Conservation (phyloP, 768 basidiomycete genomes). For the Chalciporus sphaerocephalus region DNA sequence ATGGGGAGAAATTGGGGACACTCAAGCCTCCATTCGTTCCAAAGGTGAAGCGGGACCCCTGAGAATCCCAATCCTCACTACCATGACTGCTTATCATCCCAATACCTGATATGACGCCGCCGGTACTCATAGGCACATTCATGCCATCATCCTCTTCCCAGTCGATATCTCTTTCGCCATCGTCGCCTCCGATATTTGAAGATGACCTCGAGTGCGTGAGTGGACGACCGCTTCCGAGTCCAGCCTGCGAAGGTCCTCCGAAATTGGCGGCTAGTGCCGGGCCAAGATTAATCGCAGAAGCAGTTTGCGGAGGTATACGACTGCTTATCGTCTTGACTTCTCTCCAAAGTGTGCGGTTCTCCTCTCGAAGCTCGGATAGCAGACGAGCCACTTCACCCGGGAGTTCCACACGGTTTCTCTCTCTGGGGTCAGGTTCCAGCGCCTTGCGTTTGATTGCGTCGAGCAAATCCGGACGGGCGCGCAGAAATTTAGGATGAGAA, state of each 20-base stretch:
- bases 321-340: conserved; percentile 24
- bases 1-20: conserved; percentile 7
- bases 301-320: conserved; percentile 20
- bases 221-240: conserved; percentile 14
- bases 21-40: conserved; percentile 10
- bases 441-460: conserved; percentile 87
- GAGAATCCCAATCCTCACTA: conserved; percentile 25
- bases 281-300: conserved; percentile 1
- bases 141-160: conserved; percentile 30
- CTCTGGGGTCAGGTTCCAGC: conserved; percentile 69
- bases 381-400: conserved; percentile 64
- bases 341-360: conserved; percentile 58
- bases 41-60: conserved; percentile 14
- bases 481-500: conserved; percentile 81
- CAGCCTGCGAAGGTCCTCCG: conserved; percentile 2
- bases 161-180: conserved; percentile 23
- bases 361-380: conserved; percentile 65
- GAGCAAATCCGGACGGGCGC: conserved; percentile 73
- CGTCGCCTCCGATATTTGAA: conserved; percentile 24
- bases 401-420: conserved; percentile 52
- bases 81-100: conserved; percentile 12
- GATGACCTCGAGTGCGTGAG: conserved; percentile 27
- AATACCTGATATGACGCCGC: conserved; percentile 11
- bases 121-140: conserved; percentile 1
- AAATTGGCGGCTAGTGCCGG: conserved; percentile 7